Base-by-base conservation (phyloP, 305 asterid species). In the Lippia alba region DNA sequence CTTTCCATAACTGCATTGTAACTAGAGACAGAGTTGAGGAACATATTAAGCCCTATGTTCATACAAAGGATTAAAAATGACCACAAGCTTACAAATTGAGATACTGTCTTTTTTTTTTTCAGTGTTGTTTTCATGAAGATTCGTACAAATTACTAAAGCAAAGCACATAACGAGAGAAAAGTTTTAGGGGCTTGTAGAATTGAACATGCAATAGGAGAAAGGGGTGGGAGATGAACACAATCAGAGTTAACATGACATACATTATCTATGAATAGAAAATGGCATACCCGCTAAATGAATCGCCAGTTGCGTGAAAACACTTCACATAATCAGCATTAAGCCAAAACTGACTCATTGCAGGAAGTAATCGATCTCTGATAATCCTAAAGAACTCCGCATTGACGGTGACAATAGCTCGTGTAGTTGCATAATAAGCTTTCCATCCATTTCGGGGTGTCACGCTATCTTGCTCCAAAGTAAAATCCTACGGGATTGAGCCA, bases 371-470 rank as follows among this genome's bases (percentile, higher is more conserved):
- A 66, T 90, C 96, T 64, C 82, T 81, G 70, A 92, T 69, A 64
- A 90, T 89, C 77, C 86, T 74, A 66, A 85, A 89, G 74, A 95
- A 95, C 70, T 87, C 94, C 8, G 82, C 73, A 68, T 95, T 95
- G 61, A 72, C 61, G 64, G 81, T 86, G 72, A 95, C 82, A 64
- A 92, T 84, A 67, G 96, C 97, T 82, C 96, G 85, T 54, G 99
- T 92, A 79, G 91, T 87, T 20, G 99, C 98, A 76, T 92, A 95
- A 77, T 95, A 92, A 64, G 97, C 96, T 84, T 95, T 95, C 99
- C 99, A 95, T 66, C 99, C 99, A 80, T 87, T 82, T 44, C 85
- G 80, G 24, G 98, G 99, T 56, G 77, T 85, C 61, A 90, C 73
- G 20, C 70, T 82, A 79, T 81, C 87, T 81, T 95, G 99, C 87